phyloP scores from a whole-genome alignment of 192 early-diverging fungal genomes.

The Podila verticillata region DNA sequence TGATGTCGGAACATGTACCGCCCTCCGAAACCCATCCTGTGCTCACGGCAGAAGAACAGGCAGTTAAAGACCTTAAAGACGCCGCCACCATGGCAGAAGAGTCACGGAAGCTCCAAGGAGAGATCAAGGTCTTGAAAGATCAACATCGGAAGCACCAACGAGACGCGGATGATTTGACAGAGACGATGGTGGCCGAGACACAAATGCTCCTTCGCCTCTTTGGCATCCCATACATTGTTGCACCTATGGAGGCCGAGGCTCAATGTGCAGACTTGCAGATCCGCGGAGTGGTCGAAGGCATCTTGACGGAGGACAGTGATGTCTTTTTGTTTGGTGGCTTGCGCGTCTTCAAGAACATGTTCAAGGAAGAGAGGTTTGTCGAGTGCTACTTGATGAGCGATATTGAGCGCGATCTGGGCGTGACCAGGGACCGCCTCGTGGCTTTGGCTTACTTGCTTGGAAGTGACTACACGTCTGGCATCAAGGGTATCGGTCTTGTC shows the following conservation, averaged over 20 bases:
- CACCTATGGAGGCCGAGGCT: constrained; percentile 98
- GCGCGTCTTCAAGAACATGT: constrained; percentile 92
- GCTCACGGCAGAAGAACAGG: constrained; percentile 22
- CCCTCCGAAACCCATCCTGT: not conserved
- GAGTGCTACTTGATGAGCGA: constrained; percentile 80
- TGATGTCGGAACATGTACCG: constrained; percentile 7
- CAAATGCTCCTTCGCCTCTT: constrained; percentile 86
- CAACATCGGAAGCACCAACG: constrained; percentile 65
- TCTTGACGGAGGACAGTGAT: constrained; percentile 97
- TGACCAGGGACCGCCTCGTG: constrained; percentile 79
- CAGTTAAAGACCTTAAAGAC: constrained; percentile 14
- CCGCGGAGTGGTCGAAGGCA: constrained; percentile 84
- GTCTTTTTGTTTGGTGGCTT: constrained; percentile 92
- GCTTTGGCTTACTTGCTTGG: constrained; percentile 90
- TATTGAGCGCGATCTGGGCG: constrained; percentile 71
- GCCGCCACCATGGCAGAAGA: constrained; percentile 47
- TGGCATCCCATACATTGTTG: constrained; percentile 92
- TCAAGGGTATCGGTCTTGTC: constrained; percentile 88
- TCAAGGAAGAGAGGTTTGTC: constrained; percentile 89
- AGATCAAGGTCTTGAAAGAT: constrained; percentile 59
- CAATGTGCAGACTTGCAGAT: constrained; percentile 86
- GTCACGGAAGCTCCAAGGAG: constrained; percentile 60
- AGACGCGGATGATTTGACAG: constrained; percentile 69
- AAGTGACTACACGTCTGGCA: constrained; percentile 96
- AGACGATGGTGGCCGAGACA: constrained; percentile 78